Conservation (phyloP, 768 basidiomycete genomes). For the Macrolepiota fuliginosa region DNA sequence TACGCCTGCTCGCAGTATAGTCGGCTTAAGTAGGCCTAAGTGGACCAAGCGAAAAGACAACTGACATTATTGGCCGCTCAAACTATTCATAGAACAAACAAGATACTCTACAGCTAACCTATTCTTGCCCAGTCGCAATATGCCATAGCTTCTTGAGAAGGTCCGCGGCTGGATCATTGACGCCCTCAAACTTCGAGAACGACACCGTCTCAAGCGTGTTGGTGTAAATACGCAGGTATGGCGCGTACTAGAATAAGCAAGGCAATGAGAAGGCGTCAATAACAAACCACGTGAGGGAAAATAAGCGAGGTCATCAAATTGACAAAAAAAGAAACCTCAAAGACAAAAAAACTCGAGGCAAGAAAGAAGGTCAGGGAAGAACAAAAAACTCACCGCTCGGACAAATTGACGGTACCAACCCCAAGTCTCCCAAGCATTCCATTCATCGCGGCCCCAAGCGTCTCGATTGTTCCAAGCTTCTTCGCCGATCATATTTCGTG, state of each 20-base stretch:
- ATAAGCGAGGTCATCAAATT: constrained; percentile 2
- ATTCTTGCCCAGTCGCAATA: constrained; percentile 61
- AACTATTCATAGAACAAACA: constrained; percentile 11
- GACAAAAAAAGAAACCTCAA: not conserved
- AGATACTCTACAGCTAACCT: not conserved
- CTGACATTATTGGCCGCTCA: not conserved
- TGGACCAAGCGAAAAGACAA: constrained; percentile 1
- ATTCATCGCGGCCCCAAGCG: constrained; percentile 70
- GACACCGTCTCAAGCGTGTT: constrained; percentile 70
- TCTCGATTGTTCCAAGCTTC: constrained; percentile 69
- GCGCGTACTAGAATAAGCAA: constrained; percentile 57
- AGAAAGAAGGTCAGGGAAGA: not conserved
- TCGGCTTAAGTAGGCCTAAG: not conserved
- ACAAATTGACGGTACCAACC: constrained; percentile 92
- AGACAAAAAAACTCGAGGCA: not conserved
- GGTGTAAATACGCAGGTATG: constrained; percentile 72
- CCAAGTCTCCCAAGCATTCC: constrained; percentile 87
- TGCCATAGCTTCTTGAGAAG: constrained; percentile 71
- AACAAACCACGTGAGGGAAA: not conserved
- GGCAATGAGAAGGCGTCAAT: not conserved
- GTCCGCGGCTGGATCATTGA: constrained; percentile 52
- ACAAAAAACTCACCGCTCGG: constrained; percentile 53
- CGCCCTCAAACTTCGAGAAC: constrained; percentile 59
- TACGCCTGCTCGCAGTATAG: not conserved
- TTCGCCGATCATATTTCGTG: constrained; percentile 58